Conservation (phyloP, 768 basidiomycete species). For the Guyanaporus albipodus region DNA sequence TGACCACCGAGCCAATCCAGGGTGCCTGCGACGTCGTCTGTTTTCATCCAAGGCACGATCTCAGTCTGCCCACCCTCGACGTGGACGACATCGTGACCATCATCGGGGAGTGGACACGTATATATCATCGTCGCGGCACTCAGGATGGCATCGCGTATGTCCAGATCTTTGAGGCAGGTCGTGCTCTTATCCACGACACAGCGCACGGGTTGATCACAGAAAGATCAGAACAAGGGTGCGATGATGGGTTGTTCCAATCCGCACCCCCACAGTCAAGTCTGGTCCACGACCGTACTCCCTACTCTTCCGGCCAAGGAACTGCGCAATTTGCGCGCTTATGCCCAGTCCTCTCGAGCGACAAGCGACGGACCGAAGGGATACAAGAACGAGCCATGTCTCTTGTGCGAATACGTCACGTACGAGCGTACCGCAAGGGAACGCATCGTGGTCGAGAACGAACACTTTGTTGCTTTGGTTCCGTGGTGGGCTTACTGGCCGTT, state of each 20-base stretch:
- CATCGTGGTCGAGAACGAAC: slow-evolving; percentile 64
- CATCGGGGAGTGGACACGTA: slow-evolving; percentile 67
- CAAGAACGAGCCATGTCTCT: slow-evolving; percentile 57
- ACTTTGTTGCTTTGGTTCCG: slow-evolving; percentile 84
- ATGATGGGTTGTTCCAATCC: slow-evolving; percentile 97
- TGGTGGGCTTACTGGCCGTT: slow-evolving; percentile 98
- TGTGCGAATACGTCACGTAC: slow-evolving; percentile 75
- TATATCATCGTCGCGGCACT: slow-evolving; percentile 56
- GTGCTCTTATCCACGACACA: slow-evolving; percentile 1
- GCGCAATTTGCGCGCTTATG: slow-evolving; percentile 48
- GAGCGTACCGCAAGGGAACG: slow-evolving; percentile 59
- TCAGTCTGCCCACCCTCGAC: slow-evolving; percentile 70
- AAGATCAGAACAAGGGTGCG: slow-evolving; percentile 74
- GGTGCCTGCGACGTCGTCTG: slow-evolving; percentile 87
- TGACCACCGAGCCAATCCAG: slow-evolving; percentile 62
- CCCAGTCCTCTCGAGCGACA: slow-evolving; percentile 31
- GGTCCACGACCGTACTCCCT: slow-evolving; percentile 74
- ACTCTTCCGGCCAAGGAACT: slow-evolving; percentile 68
- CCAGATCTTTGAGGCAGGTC: slow-evolving; percentile 77
- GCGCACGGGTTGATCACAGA: slow-evolving; percentile 1
- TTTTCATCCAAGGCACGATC: slow-evolving; percentile 83
- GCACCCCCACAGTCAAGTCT: slow-evolving; percentile 90
- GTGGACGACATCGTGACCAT: slow-evolving; percentile 56
- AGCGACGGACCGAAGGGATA: slow-evolving; percentile 53
- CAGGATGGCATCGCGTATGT: slow-evolving; percentile 74